A percentile compares a stretch with the other conserved stretches of the same genome.
Conservation (phyloP, 225 moss, liverwort and hornwort genomes). For the Physcomitrellopsis africana region DNA sequence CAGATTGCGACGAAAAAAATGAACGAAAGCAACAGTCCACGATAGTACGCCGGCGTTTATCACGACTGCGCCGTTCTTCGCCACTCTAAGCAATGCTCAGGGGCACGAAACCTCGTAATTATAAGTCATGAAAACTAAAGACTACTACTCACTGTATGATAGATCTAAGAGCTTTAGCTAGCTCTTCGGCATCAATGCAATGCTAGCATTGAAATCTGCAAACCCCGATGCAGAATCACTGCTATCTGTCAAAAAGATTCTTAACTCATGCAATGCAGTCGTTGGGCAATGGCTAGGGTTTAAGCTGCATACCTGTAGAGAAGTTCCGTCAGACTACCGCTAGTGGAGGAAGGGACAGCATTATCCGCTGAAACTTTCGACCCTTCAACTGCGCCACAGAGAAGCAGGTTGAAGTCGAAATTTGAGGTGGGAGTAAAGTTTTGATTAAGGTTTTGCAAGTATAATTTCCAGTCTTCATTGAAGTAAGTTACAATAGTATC, state of each 20-base stretch:
- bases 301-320: conserved; percentile 41
- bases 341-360: conserved; percentile 25
- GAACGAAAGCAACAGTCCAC: conserved; percentile 3
- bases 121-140: neutral
- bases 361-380: conserved; percentile 10
- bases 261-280: neutral
- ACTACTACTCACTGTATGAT: neutral
- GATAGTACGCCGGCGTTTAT: neutral
- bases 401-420: conserved; percentile 46
- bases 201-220: neutral
- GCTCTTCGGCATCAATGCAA: neutral
- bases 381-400: conserved; percentile 32
- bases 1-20: conserved; percentile 1
- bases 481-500: conserved; percentile 39
- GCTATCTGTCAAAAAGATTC: no score
- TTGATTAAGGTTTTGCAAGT: conserved; percentile 41
- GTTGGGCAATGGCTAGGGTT: neutral
- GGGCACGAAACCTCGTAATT: conserved; percentile 1
- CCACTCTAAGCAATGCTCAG: neutral
- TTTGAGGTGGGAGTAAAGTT: conserved; percentile 40
- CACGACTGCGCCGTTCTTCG: conserved; percentile 9
- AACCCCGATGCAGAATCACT: neutral
- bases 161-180: neutral
- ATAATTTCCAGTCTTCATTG: conserved; percentile 41
- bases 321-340: conserved; percentile 44